Base-by-base conservation (phyloP, 2,329 filamentous ascomycete species). In the Penicillium sp. region DNA sequence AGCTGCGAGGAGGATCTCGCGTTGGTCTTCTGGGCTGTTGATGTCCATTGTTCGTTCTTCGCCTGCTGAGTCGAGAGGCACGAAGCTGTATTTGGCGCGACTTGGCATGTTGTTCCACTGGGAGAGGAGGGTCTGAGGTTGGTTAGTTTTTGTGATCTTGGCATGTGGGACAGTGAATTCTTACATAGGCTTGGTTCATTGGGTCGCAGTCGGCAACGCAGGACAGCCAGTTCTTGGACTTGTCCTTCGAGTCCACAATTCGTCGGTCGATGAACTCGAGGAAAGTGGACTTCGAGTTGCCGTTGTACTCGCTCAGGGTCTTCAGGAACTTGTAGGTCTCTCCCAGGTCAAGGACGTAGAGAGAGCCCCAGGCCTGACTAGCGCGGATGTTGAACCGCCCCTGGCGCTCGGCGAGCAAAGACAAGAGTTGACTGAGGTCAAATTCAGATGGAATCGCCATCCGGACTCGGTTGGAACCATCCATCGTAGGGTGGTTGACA, bases 61-160 rank as follows among this genome's bases (percentile, higher is more conserved):
- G 41, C 52, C 67, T 10, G 60, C 64, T 10, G 63, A 51, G 15
- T 74, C 66, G 1, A 72, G 50, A 10, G 71, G 66, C 25, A 78
- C 70, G 50, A 77, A 75, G 43, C 73, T 76, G 61, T 79, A 79
- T 37, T 73, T 72, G 19, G 77, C 77, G 21, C 76, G 76, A 54
- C 76, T 78, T 8, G 77, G 77, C 77, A 79, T 80, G 60, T 77
- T 78, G 62, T 78, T 77, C 72, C 76, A 75, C 54, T 70, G 71
- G 9, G 75, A 77, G 17, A 79, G 73, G 6, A 78, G 65, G 37
- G 74, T 67, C 76, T 79, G 50, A 3, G 7, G 41, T n/a, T 56
- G 47, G 43, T 57, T 25, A 56, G 54, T 15, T 37, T 53, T 5
- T 23, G 15, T 25, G 17, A 12, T 21, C 8, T 37, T 25, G 13